Conservation (phyloP, 768 basidiomycete species). For the Leccinum uliginosum region DNA sequence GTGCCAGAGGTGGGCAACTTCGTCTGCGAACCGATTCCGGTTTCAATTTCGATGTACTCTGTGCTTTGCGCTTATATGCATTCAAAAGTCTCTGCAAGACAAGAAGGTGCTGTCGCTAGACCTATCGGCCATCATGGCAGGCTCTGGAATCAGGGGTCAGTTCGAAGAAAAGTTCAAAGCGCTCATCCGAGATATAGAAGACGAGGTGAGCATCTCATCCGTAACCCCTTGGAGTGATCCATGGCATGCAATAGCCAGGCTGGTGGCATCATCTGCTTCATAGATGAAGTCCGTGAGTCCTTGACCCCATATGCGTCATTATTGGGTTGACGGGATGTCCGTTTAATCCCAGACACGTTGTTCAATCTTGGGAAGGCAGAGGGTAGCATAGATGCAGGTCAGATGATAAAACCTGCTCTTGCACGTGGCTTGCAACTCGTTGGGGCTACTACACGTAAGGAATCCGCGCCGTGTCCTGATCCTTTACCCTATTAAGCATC, state of each 20-base stretch:
- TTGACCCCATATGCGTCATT: background rate
- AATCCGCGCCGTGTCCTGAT: slow-evolving; percentile 3
- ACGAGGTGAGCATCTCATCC: slow-evolving; percentile 47
- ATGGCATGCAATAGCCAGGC: slow-evolving; percentile 35
- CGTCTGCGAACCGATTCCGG: background rate
- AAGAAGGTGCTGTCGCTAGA: slow-evolving; percentile 89
- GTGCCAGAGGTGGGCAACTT: slow-evolving; percentile 73
- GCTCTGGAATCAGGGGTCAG: slow-evolving; percentile 87
- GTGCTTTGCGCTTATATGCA: background rate
- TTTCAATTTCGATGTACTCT: background rate
- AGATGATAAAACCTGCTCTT: slow-evolving; percentile 91
- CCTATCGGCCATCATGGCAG: slow-evolving; percentile 78
- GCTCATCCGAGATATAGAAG: slow-evolving; percentile 85
- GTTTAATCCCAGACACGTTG: slow-evolving; percentile 49
- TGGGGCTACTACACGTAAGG: slow-evolving; percentile 85
- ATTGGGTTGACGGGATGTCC: background rate
- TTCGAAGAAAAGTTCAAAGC: slow-evolving; percentile 95
- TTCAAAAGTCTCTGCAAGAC: slow-evolving; percentile 66
- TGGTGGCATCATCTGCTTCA: slow-evolving; percentile 85
- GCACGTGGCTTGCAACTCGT: slow-evolving; percentile 85
- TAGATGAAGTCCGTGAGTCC: slow-evolving; percentile 86
- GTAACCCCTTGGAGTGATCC: slow-evolving; percentile 22
- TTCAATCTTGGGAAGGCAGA: slow-evolving; percentile 90
- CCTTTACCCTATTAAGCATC: background rate
- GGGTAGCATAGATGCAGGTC: slow-evolving; percentile 87